Base-by-base conservation (phyloP, 805 yeast genomes). In the Blastobotrys chiropterorum region DNA sequence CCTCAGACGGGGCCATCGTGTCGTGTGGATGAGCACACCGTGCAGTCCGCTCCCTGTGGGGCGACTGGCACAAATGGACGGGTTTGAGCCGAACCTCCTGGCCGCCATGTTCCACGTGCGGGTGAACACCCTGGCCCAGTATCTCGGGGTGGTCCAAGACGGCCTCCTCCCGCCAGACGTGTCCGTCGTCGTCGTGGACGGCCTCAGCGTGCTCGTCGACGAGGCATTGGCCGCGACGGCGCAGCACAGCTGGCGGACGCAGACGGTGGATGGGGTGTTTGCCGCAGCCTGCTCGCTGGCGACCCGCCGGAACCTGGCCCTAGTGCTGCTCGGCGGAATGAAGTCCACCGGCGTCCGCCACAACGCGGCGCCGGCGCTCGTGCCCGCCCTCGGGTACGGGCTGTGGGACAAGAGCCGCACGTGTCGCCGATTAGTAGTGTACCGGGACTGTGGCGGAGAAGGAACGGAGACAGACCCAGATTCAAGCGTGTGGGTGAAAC, bases 1-100 rank as follows among this genome's bases (percentile, higher is more conserved):
- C 15, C 48, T 63, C 16, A 38, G 43, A n/a, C 44, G 52, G 14
- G 65, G 66, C 8, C 53, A 43, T 6, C 39, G 41, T 3, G 65
- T 61, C 8, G 49, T 58, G 2, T 64, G 64, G 62, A 38, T 64
- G 4, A 50, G 58, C 7, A 53, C 62, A 31, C 53, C 48, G 48
- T 42, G 48, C 41, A 44, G 56, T 8, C 50, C 55, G 22, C 53
- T 62, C 46, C 66, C 67, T 0, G 13, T 53, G 14, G 46, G 38
- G 3, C 56, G 67, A 1, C 47, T 63, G n/a, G 26, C 44, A 4
- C 19, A 39, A 2, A 34, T 54, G 22, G 34, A 16, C 1, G 58
- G 59, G 2, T 61, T 56, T 53, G 17, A 46, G 13, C 17, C 21
- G 6, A 44, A 31, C 21, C 19, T 26, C 14, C 41, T 46, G 17